Percentiles rank a stretch among this genome's conserved stretches.
These are phyloP conservation scores for Corymbia citriodora DNA, from an alignment of 441 rosid species.

Conservation along the genomic window DNA sequence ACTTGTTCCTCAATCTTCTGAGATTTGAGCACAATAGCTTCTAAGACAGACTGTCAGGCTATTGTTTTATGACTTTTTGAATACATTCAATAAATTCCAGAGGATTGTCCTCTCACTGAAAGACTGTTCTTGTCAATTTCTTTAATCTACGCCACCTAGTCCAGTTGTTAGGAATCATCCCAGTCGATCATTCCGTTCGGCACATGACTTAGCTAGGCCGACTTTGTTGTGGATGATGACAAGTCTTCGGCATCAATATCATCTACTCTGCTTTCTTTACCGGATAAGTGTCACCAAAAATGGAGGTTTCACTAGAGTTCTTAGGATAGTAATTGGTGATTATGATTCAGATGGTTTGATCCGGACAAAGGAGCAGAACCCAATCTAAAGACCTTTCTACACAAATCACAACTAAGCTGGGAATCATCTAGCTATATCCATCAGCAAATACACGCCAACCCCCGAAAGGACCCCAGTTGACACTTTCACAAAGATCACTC, in stretches of 20 bases:
- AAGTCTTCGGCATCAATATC: no score
- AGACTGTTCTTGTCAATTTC: not conserved
- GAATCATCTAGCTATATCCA: not conserved
- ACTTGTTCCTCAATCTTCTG: not conserved
- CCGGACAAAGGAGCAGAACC: not conserved
- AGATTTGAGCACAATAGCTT: not conserved
- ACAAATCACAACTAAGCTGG: not conserved
- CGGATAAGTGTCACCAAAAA: fast-evolving
- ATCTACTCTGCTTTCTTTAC: no score
- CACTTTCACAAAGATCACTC: no score
- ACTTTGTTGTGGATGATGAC: not conserved
- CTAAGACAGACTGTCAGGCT: not conserved
- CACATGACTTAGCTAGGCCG: no score
- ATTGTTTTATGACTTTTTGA: not conserved
- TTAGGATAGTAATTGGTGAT: not conserved
- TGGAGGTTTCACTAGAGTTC: not conserved
- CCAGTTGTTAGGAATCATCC: not conserved
- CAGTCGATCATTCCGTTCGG: not conserved
- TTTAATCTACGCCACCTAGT: not conserved
- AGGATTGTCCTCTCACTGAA: not conserved
- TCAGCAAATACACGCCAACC: not conserved
- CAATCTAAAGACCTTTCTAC: not conserved
- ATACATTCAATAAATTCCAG: not conserved
- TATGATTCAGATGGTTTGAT: not conserved
- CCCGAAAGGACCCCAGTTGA: no score